Evolutionary conservation across 371 early-diverging fungal genomes (phyloP).

Genomic region (Mortierella sp.): DNA sequence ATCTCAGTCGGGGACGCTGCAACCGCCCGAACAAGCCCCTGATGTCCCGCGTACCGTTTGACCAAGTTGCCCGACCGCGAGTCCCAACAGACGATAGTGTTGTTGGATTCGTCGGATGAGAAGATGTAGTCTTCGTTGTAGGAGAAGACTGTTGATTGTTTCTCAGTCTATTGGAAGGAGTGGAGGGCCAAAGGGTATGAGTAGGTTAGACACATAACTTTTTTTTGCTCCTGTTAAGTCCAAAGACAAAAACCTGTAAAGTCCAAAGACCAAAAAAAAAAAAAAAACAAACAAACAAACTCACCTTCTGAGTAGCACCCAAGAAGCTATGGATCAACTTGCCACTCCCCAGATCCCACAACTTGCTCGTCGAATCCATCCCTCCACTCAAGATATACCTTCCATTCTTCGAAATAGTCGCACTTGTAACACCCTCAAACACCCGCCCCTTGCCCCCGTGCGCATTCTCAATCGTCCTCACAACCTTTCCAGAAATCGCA

Average conservation of each 20-base stretch:
- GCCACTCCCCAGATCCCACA: conserved; percentile 90
- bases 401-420: conserved; percentile 80
- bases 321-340: conserved; percentile 71
- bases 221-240: background rate
- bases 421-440: conserved; percentile 70
- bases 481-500: conserved; percentile 79
- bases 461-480: conserved; percentile 77
- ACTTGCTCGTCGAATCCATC: conserved; percentile 76
- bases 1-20: conserved; percentile 74
- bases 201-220: conserved; percentile 3
- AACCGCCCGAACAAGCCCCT: conserved; percentile 72
- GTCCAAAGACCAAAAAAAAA: background rate
- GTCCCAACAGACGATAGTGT: conserved; percentile 76
- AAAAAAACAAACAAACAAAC: conserved; percentile 12
- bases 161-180: conserved; percentile 33
- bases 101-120: conserved; percentile 79
- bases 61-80: conserved; percentile 70
- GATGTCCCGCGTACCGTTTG: conserved; percentile 61
- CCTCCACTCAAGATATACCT: conserved; percentile 86
- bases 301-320: conserved; percentile 77
- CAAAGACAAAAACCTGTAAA: background rate
- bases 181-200: background rate
- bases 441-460: conserved; percentile 74
- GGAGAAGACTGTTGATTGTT: conserved; percentile 70
- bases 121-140: conserved; percentile 86